These are phyloP conservation scores for Dispira parvispora DNA, from an alignment of 192 early-diverging fungal species.

Conservation along the genomic window DNA sequence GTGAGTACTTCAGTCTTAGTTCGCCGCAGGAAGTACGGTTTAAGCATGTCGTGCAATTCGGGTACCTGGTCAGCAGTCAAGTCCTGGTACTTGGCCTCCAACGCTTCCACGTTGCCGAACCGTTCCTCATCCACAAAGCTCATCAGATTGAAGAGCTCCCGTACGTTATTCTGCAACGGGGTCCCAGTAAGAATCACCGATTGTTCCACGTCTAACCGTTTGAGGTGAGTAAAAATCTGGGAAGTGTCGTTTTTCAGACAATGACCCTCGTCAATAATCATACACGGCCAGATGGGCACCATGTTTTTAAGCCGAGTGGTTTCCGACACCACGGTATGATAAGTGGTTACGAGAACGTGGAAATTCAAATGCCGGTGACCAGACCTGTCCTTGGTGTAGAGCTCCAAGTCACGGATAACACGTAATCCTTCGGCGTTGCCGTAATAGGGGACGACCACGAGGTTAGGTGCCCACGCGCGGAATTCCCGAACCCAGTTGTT, in stretches of 20 bases:
- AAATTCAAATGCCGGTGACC: slow-evolving; percentile 29
- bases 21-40: slow-evolving; percentile 54
- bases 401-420: slow-evolving; percentile 35
- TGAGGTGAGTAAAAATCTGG: slow-evolving; percentile 34
- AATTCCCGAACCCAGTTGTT: slow-evolving; percentile 65
- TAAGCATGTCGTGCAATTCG: slow-evolving; percentile 45
- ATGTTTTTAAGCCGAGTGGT: slow-evolving; percentile 26
- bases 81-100: slow-evolving; percentile 35
- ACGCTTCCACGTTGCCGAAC: slow-evolving; percentile 35
- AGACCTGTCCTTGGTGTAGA: not conserved
- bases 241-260: slow-evolving; percentile 55
- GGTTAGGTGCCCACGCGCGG: slow-evolving; percentile 51
- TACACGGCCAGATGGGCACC: slow-evolving; percentile 33
- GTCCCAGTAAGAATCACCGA: slow-evolving; percentile 70
- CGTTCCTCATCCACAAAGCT: slow-evolving; percentile 59
- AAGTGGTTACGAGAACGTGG: slow-evolving; percentile 52
- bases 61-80: slow-evolving; percentile 33
- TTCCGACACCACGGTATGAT: slow-evolving; percentile 35
- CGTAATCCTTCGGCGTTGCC: slow-evolving; percentile 27
- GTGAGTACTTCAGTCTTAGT: slow-evolving; percentile 43
- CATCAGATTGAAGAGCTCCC: slow-evolving; percentile 68
- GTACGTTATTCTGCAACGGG: slow-evolving; percentile 71
- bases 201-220: slow-evolving; percentile 33
- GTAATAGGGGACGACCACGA: slow-evolving; percentile 47
- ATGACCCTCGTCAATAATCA: slow-evolving; percentile 65